Evolutionary conservation across 2,329 filamentous ascomycete species (phyloP), one percentile per base, ranked within the genome.

Genomic region (Colletotrichum costaricense): DNA sequence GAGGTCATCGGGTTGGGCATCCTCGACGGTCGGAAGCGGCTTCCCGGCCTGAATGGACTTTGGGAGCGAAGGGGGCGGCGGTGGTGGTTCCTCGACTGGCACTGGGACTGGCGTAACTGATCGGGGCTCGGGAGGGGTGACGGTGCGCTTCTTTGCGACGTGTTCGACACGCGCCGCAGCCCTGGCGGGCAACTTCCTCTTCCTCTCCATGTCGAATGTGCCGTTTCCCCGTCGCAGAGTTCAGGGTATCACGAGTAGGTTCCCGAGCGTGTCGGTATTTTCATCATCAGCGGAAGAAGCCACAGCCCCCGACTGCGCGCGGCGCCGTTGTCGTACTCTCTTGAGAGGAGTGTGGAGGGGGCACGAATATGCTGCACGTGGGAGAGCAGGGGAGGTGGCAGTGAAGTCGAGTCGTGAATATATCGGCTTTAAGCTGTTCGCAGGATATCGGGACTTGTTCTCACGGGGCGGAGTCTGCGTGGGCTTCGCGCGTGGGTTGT

Each of bases 1-100:
- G 7, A 95, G 84, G 74, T 92, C 87, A 8, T 89, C 87, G 0
- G 91, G 83, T 80, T 97, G 94, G 19, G 91, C 86, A 62, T 90
- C 87, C 76, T 92, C 88, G 16, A 95, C 88, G 0, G 92, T 94
- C 2, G 94, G 94, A 38, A 96, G 84, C 19, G 93, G 91, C 78
- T 93, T 90, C 62, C 91, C 91, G 2, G 92, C 83, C 76, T 88
- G 85, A 46, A 95, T 83, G 58, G 89, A 90, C 74, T 87, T 90
- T 30, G 93, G 93, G 67, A 95, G 79, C 68, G 83, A 83, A 76
- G 82, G 81, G 62, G 80, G 82, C 16, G 82, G 80, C 19, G 82
- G 80, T 68, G 80, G 81, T 55, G 81, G 76, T 73, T 75, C 78
- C 28, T 84, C 82, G 55, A 80, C 81, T 7, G 84, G 80, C 65